phyloP scores from a whole-genome alignment of 2,329 filamentous ascomycete genomes.

The Exophiala mesophila region DNA sequence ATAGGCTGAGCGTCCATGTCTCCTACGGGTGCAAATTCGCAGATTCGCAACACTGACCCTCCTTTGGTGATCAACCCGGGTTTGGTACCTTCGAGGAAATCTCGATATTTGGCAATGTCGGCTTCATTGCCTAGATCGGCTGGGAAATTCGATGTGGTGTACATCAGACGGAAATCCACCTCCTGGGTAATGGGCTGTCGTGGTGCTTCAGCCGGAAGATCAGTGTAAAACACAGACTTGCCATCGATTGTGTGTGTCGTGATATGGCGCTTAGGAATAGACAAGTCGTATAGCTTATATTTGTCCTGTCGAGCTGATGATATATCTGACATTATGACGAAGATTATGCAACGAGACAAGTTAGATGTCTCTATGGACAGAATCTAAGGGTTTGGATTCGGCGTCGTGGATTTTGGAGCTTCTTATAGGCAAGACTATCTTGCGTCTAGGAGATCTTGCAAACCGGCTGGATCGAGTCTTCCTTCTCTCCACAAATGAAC shows the following conservation, averaged over 20 bases:
- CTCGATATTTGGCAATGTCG: slow-evolving; percentile 11
- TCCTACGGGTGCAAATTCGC: slow-evolving; percentile 44
- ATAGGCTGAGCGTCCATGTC: slow-evolving; percentile 47
- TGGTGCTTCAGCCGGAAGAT: background rate
- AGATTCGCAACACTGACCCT: slow-evolving; percentile 22
- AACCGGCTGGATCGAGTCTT: background rate
- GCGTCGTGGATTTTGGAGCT: background rate
- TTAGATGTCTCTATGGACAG: background rate
- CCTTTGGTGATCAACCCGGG: slow-evolving; percentile 10
- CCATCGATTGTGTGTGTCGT: slow-evolving; percentile 9
- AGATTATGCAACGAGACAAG: background rate
- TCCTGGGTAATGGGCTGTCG: slow-evolving; percentile 3
- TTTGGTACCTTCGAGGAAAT: slow-evolving; percentile 7
- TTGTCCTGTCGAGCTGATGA: background rate
- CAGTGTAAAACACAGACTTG: slow-evolving; percentile 4
- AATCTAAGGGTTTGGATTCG: background rate
- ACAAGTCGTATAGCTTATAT: slow-evolving; percentile 1
- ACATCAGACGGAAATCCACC: slow-evolving; percentile 10
- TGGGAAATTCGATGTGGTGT: slow-evolving; percentile 8
- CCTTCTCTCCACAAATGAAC: background rate
- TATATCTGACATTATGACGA: background rate
- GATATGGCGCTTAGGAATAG: slow-evolving; percentile 6
- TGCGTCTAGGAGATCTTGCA: background rate
- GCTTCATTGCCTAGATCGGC: slow-evolving; percentile 2
- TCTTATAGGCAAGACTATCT: background rate